Base-by-base conservation (phyloP, 192 early-diverging fungal species). In the Linderina pennispora region DNA sequence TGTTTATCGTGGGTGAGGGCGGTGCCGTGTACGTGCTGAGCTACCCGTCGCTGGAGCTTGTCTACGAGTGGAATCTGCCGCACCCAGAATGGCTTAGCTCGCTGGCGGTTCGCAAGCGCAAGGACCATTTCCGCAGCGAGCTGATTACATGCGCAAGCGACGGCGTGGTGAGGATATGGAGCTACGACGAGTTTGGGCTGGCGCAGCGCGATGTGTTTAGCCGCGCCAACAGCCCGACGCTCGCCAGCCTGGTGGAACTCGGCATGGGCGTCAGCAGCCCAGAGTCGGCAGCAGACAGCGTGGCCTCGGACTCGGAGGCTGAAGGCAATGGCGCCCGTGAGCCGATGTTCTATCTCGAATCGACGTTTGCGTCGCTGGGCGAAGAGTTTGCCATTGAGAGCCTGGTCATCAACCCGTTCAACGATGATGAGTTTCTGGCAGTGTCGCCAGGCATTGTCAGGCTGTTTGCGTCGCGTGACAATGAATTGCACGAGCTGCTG, bases 361-460 rank as follows among this genome's bases (percentile, higher is more conserved):
- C 68, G 31, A 45, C 48, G 33, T 63, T 59, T 58, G 50, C 52
- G 3, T 48, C 53, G 16, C 45, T 64, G 11, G 60, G 49, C 11
- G 56, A 48, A 15, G 68, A 50, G 9, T 28, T 40, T 4, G 55
- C 56, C 37, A 50, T 58, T 17, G 32, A 24, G 9, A 14, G 39
- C 22, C 53, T 72, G 18, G 53, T 42, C 28, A 25, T 59, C 11
- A 72, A 63, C 34, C 68, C 61, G 14, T 53, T 40, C 33, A 72
- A 72, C 24, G 56, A 65, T 4, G 70, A 74, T 38, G 70, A 74
- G 63, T 66, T 74, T 31, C 43, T 74, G 20, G 70, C 59, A 8
- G 58, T 74, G 2, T 66, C 62, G 3, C 43, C 58, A 9, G 23
- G 31, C 14, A 26, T 50, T n/a, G 70, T 62, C 26, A 48, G 70